Evolutionary conservation across 441 rosid genomes (phyloP), one percentile per base, ranked within the genome.

Genomic region (Omphalea diandra): DNA sequence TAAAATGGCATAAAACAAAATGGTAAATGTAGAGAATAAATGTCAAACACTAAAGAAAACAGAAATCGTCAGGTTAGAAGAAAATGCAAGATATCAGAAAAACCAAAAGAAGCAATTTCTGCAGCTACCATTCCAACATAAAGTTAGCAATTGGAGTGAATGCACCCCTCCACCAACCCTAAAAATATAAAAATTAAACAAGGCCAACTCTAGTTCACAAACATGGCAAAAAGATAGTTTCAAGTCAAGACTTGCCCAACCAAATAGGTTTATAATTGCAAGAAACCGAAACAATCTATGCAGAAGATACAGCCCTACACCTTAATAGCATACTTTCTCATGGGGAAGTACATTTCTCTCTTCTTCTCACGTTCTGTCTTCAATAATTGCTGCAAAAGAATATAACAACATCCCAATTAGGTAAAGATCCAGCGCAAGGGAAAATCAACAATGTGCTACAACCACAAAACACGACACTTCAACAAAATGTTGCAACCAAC

Each of bases 241-340:
- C 50, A 55, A 60, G 9, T 38, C 76, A 66, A 77, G 79, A 73
- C 36, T 67, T 43, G 70, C 65, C 65, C 72, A 32, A 24, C 43
- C 15, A 41, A 22, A 65, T 26, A 12, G 68, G 70, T 63, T 67
- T 69, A n/a, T 52, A 46, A 35, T 1, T 40, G 67, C 69, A 73
- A 64, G 56, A 76, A 56, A 36, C 7, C 65, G 29, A 73, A 54
- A 67, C 49, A 53, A 10, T 49, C 56, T 76, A 59, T 18, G 17
- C 22, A 33, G 61, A 8, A 46, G 40, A 35, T 38, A 46, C 18
- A 3, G 38, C 9, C 70, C 73, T 79, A 79, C 22, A 70, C 83
- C 77, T 73, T 79, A 55, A 79, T 73, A 2, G 83, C 80, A 69
- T 79, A 79, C 75, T 75, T 79, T 60, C 83, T 73, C 77, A 72